A percentile compares a stretch with the other conserved stretches of the same genome.
phyloP scores from a whole-genome alignment of 2,329 filamentous ascomycete species.

The Emericellopsis cladophorae region DNA sequence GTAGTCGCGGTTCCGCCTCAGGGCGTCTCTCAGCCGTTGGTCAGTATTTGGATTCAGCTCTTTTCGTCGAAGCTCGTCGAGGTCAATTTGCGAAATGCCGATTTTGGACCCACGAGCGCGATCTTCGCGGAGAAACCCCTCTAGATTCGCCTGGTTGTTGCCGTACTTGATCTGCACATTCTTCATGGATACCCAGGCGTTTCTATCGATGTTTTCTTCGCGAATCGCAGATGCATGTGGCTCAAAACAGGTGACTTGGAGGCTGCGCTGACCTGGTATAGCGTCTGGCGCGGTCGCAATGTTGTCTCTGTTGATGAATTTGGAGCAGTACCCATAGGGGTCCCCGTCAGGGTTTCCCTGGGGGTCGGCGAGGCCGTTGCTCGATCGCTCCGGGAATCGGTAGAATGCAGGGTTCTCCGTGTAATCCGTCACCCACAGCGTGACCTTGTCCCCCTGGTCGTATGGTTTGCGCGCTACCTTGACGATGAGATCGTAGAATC shows the following conservation, averaged over 20 bases:
- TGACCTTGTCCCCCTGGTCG: slow-evolving; percentile 30
- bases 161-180: slow-evolving; percentile 62
- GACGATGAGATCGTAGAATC: slow-evolving; percentile 58
- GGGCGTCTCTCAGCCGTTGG: slow-evolving; percentile 39
- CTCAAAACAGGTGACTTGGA: slow-evolving; percentile 61
- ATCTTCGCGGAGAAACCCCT: slow-evolving; percentile 61
- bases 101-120: slow-evolving; percentile 30
- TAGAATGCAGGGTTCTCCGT: slow-evolving; percentile 57
- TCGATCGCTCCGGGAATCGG: slow-evolving; percentile 23
- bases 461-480: slow-evolving; percentile 49
- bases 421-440: slow-evolving; percentile 73
- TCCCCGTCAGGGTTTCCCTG: slow-evolving; percentile 33
- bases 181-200: slow-evolving; percentile 50
- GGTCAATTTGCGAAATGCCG: slow-evolving; percentile 41
- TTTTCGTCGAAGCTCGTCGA: slow-evolving; percentile 20
- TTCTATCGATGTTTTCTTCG: slow-evolving; percentile 34
- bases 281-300: slow-evolving; percentile 8
- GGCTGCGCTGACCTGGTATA: slow-evolving; percentile 61
- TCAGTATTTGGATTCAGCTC: slow-evolving; percentile 17
- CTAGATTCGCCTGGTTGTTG: slow-evolving; percentile 41
- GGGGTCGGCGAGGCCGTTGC: slow-evolving; percentile 13
- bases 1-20: slow-evolving; percentile 55
- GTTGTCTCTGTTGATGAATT: slow-evolving; percentile 8
- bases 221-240: slow-evolving; percentile 51
- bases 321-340: slow-evolving; percentile 36